Percentiles rank a stretch among this genome's conserved stretches.
Conservation (phyloP, 2,329 filamentous ascomycete genomes). For the Epichloe festucae region DNA sequence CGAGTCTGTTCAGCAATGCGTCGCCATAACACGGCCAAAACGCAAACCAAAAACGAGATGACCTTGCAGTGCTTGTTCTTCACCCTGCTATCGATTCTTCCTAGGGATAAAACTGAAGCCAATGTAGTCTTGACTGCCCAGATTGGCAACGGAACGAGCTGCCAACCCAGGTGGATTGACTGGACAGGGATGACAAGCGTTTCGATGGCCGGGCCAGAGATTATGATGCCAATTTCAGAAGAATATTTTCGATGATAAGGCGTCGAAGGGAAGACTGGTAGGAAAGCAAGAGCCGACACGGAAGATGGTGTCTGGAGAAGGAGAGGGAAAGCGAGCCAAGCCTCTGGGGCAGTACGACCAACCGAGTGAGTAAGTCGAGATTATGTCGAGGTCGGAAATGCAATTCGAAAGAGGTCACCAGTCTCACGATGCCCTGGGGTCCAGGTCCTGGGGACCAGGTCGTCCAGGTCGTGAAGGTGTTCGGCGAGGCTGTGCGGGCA, state of each 20-base stretch:
- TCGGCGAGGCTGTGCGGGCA: not conserved
- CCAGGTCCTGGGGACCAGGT: too few relatives aligned
- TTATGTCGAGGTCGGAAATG: not conserved
- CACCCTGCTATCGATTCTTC: not conserved
- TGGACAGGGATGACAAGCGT: not conserved
- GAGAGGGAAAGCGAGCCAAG: not conserved
- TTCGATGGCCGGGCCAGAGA: not conserved
- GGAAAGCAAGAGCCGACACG: not conserved
- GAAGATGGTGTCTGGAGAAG: not conserved
- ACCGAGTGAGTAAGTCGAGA: not conserved
- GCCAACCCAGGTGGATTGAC: not conserved
- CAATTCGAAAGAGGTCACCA: not conserved
- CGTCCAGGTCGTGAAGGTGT: not conserved
- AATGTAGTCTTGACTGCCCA: not conserved
- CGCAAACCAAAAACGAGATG: not conserved
- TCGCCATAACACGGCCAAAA: constrained; percentile 1
- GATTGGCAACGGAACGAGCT: not conserved
- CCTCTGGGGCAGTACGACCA: not conserved
- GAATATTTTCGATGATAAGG: not conserved
- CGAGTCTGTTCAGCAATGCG: not conserved
- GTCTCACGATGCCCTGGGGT: not conserved
- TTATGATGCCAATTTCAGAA: not conserved
- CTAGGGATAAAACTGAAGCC: not conserved
- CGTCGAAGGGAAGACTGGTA: not conserved
- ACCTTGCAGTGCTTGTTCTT: not conserved